A percentile compares a stretch with the other conserved stretches of the same genome.
These are phyloP conservation scores for Yarrowia hollandica DNA, from an alignment of 805 yeast species.

Conservation along the genomic window DNA sequence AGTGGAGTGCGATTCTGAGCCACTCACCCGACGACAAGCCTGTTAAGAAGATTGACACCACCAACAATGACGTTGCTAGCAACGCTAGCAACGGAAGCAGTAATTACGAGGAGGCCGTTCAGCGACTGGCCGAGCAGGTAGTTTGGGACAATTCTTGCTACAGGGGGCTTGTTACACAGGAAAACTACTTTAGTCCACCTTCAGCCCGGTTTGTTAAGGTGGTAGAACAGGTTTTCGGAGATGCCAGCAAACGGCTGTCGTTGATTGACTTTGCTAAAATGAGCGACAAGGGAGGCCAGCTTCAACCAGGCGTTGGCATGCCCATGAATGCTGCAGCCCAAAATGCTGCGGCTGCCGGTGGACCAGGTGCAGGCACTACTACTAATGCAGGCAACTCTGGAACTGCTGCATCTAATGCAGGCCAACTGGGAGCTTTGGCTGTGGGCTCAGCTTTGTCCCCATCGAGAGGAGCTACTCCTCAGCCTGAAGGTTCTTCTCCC, in stretches of 20 bases:
- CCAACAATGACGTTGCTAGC: too few relatives aligned
- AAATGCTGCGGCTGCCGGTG: too few relatives aligned
- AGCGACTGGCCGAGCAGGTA: conserved; percentile 28
- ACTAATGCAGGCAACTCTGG: too few relatives aligned
- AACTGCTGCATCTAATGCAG: too few relatives aligned
- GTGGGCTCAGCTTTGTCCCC: background rate
- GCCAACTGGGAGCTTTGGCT: too few relatives aligned
- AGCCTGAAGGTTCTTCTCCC: conserved; percentile 14
- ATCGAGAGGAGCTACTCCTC: conserved; percentile 13
- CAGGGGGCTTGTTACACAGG: background rate
- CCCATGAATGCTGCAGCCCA: background rate
- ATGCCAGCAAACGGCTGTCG: background rate
- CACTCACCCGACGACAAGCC: background rate
- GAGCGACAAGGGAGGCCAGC: conserved; percentile 13
- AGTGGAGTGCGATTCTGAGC: conserved; percentile 1
- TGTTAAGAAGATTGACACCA: background rate
- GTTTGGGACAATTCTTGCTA: conserved; percentile 17
- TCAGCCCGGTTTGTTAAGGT: background rate
- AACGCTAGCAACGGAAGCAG: background rate
- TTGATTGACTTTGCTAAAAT: conserved; percentile 9
- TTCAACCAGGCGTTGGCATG: background rate
- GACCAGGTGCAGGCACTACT: too few relatives aligned
- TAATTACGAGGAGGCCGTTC: conserved; percentile 17
- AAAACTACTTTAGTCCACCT: background rate
- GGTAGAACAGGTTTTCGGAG: conserved; percentile 7